Evolutionary conservation across 805 yeast genomes (phyloP), one percentile per base, ranked within the genome.

Genomic region (Yamadazyma nakazawae): DNA sequence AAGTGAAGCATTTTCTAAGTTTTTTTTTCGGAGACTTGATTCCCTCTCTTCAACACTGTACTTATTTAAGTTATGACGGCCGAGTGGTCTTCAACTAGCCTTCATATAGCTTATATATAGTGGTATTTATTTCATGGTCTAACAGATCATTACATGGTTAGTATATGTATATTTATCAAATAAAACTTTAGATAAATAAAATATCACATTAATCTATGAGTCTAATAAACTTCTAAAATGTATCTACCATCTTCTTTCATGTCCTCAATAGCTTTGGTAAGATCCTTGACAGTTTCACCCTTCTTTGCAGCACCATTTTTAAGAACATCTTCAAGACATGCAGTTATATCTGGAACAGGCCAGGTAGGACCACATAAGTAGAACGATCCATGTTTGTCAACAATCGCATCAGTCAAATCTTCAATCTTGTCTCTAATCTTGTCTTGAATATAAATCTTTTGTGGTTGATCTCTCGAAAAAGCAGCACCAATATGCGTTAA

Each of bases 321-420:
- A 43, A 90, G 76, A 56, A 92, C 85, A 54, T 88, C 96, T 60
- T 85, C 85, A 56, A 92, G 74, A 58, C 96, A 96, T 37, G 84
- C 85, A 44, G 96, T 87, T 58, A 92, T 87, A 65, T 91, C 97
- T 10, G 98, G 97, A 61, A 92, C 97, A 30, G 98, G 98, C 98
- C 98, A 92, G 2, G 97, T 92, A 37, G 98, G 98, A 52, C 98
- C 98, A 81, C 98, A 92, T 64, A 92, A 77, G 72, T 92, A 92
- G 80, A 92, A 92, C 21, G 90, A 84, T 48, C 98, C 98, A 48
- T 84, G 72, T 70, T 90, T 78, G 53, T 74, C 70, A 37, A 83
- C 85, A 67, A 92, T 81, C 42, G 96, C 91, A 37, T 81, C 87
- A 40, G 86, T 85, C 66, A 92, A 77, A 37, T 80, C 84, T 43